Percentiles rank a stretch among this genome's conserved stretches.
Conservation (phyloP, 768 basidiomycete species). For the Termitomyces sp. region DNA sequence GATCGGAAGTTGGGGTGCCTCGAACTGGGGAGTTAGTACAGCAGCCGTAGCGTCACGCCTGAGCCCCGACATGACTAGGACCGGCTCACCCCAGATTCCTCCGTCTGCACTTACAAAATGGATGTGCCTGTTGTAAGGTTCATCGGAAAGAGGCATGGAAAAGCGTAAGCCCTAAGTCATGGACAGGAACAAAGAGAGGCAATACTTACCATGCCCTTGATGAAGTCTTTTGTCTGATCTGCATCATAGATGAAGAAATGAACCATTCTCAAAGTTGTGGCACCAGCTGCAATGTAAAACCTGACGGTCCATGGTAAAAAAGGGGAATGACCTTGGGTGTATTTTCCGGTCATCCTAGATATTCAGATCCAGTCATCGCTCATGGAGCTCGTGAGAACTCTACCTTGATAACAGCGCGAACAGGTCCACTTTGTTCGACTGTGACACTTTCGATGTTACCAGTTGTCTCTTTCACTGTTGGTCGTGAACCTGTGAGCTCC, state of each 20-base stretch:
- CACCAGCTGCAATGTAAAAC: constrained; percentile 28
- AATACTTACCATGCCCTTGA: constrained; percentile 25
- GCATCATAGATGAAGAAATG: constrained; percentile 35
- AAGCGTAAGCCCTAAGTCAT: constrained; percentile 23
- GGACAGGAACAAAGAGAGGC: not conserved
- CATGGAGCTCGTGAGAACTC: not conserved
- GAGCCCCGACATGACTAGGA: constrained; percentile 29
- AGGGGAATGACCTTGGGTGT: constrained; percentile 24
- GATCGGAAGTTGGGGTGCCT: constrained; percentile 27
- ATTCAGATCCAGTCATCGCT: not conserved
- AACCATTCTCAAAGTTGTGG: constrained; percentile 24
- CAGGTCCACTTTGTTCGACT: constrained; percentile 27
- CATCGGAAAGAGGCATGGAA: constrained; percentile 26
- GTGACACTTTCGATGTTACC: constrained; percentile 26
- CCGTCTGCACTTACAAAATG: constrained; percentile 26
- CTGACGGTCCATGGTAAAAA: constrained; percentile 30
- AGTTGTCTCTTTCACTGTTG: constrained; percentile 16
- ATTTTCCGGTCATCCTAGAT: constrained; percentile 27
- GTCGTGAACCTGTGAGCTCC: constrained; percentile 20
- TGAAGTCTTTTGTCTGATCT: constrained; percentile 31
- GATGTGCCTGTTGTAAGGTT: constrained; percentile 29
- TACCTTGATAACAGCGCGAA: constrained; percentile 32
- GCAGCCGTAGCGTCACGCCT: constrained; percentile 31
- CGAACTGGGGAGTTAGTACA: constrained; percentile 29
- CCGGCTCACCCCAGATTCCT: constrained; percentile 32